Base-by-base conservation (phyloP, 2,329 filamentous ascomycete genomes). In the Fusarium fujikuroi region DNA sequence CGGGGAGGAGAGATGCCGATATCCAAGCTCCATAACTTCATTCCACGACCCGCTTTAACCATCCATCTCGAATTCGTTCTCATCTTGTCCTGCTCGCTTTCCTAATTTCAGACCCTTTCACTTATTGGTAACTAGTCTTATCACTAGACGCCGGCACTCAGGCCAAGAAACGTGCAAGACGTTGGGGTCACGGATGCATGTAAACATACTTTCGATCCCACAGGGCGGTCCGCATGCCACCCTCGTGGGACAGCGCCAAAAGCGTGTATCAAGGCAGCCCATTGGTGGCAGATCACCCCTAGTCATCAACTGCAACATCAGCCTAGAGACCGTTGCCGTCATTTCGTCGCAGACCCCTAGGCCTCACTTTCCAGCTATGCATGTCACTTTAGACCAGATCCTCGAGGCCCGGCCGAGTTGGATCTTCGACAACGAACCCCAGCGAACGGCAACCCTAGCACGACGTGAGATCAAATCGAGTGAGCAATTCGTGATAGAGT, bases 151-250 rank as follows among this genome's bases (percentile, higher is more conserved):
- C 53, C 66, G 47, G 53, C 53, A 47, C 43, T 23, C 23, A 49
- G 34, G 43, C 39, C 43, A 49, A 50, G 37, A 47, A 46, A 66
- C 32, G 47, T 69, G 44, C 49, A 54, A 64, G 63, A 64, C 46
- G 47, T 72, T 36, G 64, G 40, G 40, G 42, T 37, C 32, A 36
- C 46, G 71, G 72, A 52, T 62, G 54, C 65, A 74, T 74, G 63
- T 39, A 74, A 64, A 30, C 71, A 63, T 47, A 50, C 63, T 72
- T 74, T 74, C 30, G 39, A 66, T 74, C 53, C 28, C 40, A 50
- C 34, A 56, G 32, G 56, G 15, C 65, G 36, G 67, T 52, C 67
- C 52, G 49, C 44, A 66, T 62, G 58, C 32, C 53, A 66, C 54
- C 57, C 44, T 50, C 44, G n/a, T 52, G 54, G 57, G 44, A 69